Evolutionary conservation across 345 rosid species (phyloP).

Genomic region (Pistacia atlantica): DNA sequence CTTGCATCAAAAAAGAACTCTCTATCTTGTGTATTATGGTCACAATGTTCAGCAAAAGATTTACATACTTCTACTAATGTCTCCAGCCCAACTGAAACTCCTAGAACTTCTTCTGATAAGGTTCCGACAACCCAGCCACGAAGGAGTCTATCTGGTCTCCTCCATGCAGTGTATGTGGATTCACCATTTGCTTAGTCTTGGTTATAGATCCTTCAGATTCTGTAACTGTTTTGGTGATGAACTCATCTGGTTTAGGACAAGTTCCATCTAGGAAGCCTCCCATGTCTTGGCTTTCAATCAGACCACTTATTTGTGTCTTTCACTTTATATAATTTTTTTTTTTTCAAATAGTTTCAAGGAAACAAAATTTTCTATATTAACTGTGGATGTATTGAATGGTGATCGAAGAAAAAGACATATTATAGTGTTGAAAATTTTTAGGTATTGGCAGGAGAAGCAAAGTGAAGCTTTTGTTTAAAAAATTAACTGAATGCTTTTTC

Average conservation of each 20-base stretch:
- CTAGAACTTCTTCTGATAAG: not conserved
- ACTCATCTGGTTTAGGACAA: not conserved
- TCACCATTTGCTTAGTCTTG: not conserved
- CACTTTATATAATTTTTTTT: not conserved
- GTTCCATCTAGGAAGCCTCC: not conserved
- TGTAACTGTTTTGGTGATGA: not conserved
- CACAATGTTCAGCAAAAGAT: not conserved
- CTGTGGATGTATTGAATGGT: not conserved
- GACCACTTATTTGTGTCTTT: not conserved
- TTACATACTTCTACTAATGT: not conserved
- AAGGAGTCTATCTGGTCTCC: not conserved
- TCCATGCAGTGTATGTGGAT: not conserved
- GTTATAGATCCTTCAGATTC: not conserved
- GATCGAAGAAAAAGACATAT: not conserved
- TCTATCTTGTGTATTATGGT: not conserved
- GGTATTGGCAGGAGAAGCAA: too few species aligned
- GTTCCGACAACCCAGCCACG: not conserved
- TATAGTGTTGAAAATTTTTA: too few species aligned
- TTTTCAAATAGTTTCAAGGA: not conserved
- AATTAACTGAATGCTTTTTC: too few species aligned
- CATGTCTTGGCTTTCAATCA: not conserved
- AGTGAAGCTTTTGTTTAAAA: too few species aligned
- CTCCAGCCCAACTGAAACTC: not conserved
- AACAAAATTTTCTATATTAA: not conserved
- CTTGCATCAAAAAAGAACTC: constrained; percentile 1